Evolutionary conservation across 768 basidiomycete species (phyloP), one percentile per base, ranked within the genome.

Genomic region (Tricholoma saponaceum): DNA sequence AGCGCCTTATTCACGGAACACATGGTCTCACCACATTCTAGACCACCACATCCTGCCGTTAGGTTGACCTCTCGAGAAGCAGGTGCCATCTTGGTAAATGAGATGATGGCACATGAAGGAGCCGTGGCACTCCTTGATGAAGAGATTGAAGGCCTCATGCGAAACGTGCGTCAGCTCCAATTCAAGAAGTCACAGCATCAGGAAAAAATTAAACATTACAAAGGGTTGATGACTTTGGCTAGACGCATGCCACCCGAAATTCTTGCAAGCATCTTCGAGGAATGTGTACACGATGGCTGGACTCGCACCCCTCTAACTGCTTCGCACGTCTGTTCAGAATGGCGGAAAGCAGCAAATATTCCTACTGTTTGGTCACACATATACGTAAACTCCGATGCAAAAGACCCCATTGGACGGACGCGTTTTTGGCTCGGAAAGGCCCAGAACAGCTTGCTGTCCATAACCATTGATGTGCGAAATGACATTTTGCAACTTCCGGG

Each of bases 331-430:
- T 87, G 83, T 62, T 74, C 78, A 3, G 71, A 77, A 52, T 87
- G 85, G 85, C 76, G 83, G 55, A 76, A 72, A 60, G 84, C 83
- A 0, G 73, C 81, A 14, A 68, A 66, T 39, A 70, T 73, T 35
- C 82, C 84, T n/a, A 70, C 74, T 20, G 75, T 84, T 22, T 87
- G 85, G 85, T 82, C 83, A 4, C 72, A 78, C 63, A 62, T 86
- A 54, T 79, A 82, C 57, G 70, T 86, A 52, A 74, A 83, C 58
- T 70, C 74, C 54, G 77, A 82, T 59, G 70, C 71, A 39, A 66
- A 73, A 18, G 66, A 80, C 57, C 73, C 78, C 33, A 68, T 69
- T 55, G 67, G 70, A 2, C 75, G 77, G 58, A 79, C 79, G 20
- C 72, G 64, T 16, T 71, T 80, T 54, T 86, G 83, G 83, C 76